Conservation (phyloP, 179 eudicot genomes). For the Monotropa hypopitys region DNA sequence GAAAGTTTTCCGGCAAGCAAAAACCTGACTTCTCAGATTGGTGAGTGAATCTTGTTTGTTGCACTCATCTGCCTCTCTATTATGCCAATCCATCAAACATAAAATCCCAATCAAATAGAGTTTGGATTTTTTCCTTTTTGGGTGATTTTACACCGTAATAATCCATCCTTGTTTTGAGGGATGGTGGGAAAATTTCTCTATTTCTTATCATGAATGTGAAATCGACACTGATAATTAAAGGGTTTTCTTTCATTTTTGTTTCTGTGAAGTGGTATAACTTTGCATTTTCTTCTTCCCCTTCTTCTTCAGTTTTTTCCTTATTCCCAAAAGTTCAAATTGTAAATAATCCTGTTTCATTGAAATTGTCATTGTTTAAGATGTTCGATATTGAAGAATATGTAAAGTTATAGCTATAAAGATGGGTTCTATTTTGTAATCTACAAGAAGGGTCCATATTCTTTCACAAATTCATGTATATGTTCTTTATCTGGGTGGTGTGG, state of each 20-base stretch:
- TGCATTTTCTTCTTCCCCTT: neutral
- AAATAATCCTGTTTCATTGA: neutral
- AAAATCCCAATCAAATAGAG: neutral
- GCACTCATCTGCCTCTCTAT: neutral
- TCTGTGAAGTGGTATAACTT: neutral
- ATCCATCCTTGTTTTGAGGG: neutral
- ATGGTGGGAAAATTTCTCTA: neutral
- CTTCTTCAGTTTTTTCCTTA: too few relatives aligned
- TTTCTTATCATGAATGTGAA: neutral
- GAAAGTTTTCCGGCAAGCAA: neutral
- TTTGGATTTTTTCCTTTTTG: neutral
- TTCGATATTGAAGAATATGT: neutral
- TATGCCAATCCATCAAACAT: neutral
- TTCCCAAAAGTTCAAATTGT: neutral
- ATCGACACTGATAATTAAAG: neutral
- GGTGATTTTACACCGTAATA: neutral
- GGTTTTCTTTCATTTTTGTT: neutral
- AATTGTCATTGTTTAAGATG: neutral
- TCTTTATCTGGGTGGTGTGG: neutral
- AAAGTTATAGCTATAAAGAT: neutral
- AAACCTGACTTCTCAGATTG: constrained; percentile 11
- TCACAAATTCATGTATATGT: neutral
- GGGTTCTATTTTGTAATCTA: neutral
- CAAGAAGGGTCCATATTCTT: neutral
- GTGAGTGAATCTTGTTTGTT: constrained; percentile 8